Evolutionary conservation across 441 rosid genomes (phyloP).

Genomic region (Euphorbia corollata): DNA sequence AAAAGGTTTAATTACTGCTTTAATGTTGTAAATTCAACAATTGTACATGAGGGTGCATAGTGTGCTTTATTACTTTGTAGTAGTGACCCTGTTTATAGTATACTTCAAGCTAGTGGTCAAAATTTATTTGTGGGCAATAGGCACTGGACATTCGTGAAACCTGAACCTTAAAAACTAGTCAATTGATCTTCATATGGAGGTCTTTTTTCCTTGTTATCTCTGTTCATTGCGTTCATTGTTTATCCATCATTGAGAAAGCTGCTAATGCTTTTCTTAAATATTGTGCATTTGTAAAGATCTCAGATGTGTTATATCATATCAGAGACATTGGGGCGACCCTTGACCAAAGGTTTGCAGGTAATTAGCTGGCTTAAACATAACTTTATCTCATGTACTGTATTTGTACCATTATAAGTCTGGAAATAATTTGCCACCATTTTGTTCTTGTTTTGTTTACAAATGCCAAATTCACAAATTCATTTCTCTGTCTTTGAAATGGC

Average conservation of each 20-base stretch:
- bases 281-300: neutral
- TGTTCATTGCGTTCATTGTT: neutral
- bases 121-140: neutral
- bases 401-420: neutral
- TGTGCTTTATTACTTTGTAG: neutral
- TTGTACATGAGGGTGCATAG: neutral
- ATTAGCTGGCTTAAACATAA: neutral
- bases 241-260: neutral
- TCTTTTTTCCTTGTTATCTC: neutral
- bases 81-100: neutral
- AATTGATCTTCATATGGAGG: neutral
- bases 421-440: neutral
- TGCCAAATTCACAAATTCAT: neutral
- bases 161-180: neutral
- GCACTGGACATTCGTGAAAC: neutral
- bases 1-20: neutral
- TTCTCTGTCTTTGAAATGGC: neutral
- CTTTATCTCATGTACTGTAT: neutral
- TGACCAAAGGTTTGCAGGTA: neutral
- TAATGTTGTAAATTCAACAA: neutral
- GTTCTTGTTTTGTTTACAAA: neutral
- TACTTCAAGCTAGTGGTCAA: neutral
- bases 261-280: neutral
- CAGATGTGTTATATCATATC: neutral
- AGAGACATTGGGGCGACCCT: neutral